Percentiles rank a stretch among this genome's conserved stretches.
Evolutionary conservation across 768 basidiomycete species (phyloP).

Genomic region (Suillus brevipes): DNA sequence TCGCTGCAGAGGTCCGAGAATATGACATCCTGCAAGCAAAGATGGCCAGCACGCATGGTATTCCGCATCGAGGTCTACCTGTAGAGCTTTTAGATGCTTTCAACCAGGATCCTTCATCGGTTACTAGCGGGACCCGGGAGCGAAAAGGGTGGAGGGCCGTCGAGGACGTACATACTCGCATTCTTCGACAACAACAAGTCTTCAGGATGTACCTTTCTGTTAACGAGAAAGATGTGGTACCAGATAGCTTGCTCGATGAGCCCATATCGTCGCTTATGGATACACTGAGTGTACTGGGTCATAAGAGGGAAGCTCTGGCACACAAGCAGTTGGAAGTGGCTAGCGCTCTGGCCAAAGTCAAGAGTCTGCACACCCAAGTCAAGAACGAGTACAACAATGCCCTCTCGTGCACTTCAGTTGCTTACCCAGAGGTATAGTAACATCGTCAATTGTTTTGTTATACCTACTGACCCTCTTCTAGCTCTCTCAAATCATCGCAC

Average conservation of each 20-base stretch:
- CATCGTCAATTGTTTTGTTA: not conserved
- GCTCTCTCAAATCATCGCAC: constrained; percentile 67
- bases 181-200: constrained; percentile 59
- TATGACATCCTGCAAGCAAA: constrained; percentile 61
- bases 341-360: constrained; percentile 51
- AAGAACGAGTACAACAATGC: constrained; percentile 69
- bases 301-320: constrained; percentile 44
- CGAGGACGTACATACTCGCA: constrained; percentile 69
- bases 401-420: constrained; percentile 65
- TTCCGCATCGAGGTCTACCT: constrained; percentile 52
- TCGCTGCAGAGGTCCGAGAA: constrained; percentile 62
- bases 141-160: constrained; percentile 69
- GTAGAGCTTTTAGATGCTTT: constrained; percentile 72
- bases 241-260: constrained; percentile 50
- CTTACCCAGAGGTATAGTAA: constrained; percentile 70
- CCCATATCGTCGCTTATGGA: constrained; percentile 52
- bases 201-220: constrained; percentile 47
- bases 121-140: constrained; percentile 63
- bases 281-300: constrained; percentile 51
- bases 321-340: constrained; percentile 50
- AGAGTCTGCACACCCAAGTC: constrained; percentile 51
- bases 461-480: constrained; percentile 26
- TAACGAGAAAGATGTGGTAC: constrained; percentile 13
- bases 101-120: constrained; percentile 75
- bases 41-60: constrained; percentile 48